phyloP scores from a whole-genome alignment of 2,329 filamentous ascomycete genomes.

The Trichoderma sp. region DNA sequence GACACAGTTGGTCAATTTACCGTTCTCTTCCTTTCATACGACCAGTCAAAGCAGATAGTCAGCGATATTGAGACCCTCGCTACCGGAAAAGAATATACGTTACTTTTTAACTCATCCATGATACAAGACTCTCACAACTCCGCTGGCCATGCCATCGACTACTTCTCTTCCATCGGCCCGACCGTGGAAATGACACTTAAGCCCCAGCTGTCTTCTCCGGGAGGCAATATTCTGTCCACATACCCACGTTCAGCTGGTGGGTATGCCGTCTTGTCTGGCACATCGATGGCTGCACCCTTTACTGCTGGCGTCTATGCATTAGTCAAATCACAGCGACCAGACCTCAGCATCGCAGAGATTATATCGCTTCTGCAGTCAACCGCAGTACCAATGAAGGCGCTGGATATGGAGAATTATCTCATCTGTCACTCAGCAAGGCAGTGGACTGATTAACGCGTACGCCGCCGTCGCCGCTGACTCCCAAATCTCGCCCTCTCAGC shows the following conservation, averaged over 20 bases:
- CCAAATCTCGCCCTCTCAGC: background rate
- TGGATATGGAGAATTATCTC: background rate
- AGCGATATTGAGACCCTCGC: background rate
- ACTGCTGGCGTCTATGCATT: conserved; percentile 57
- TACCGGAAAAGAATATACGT: background rate
- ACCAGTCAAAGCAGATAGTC: background rate
- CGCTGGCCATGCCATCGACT: background rate
- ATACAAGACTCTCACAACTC: background rate
- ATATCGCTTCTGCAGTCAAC: conserved; percentile 52
- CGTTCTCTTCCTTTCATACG: background rate
- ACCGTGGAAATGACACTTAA: conserved; percentile 47
- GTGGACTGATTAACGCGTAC: background rate
- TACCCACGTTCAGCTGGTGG: conserved; percentile 48
- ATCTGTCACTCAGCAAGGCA: background rate
- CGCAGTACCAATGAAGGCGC: conserved; percentile 44
- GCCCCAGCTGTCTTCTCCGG: conserved; percentile 56
- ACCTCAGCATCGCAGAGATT: conserved; percentile 48
- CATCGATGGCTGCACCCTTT: conserved; percentile 62
- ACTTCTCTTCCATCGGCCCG: background rate
- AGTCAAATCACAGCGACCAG: conserved; percentile 50
- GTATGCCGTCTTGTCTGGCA: conserved; percentile 57
- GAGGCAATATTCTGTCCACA: conserved; percentile 54
- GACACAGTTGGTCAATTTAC: background rate
- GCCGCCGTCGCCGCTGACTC: background rate
- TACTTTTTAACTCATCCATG: background rate